A percentile compares a stretch with the other conserved stretches of the same genome.
Evolutionary conservation across 2,329 filamentous ascomycete genomes (phyloP).

Genomic region (Alternaria sp.): DNA sequence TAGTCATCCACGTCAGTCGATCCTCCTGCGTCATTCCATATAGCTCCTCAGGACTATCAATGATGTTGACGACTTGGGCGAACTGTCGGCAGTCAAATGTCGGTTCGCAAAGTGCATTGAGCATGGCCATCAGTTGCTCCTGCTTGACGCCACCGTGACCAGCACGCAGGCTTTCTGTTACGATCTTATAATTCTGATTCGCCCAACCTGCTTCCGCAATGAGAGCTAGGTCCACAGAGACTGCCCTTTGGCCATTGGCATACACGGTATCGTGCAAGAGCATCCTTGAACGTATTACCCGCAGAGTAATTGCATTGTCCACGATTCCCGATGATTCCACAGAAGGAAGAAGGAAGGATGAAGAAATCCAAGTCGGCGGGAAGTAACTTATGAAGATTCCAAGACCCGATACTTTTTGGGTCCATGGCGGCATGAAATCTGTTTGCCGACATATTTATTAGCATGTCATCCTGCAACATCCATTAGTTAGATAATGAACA

Average conservation of each 20-base stretch:
- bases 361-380: constrained; percentile 27
- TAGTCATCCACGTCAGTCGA: constrained; percentile 15
- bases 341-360: constrained; percentile 29
- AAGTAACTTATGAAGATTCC: constrained; percentile 34
- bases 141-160: constrained; percentile 16
- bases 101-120: constrained; percentile 17
- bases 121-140: constrained; percentile 18
- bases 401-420: constrained; percentile 24
- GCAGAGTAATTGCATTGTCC: constrained; percentile 36
- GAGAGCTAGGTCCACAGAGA: constrained; percentile 17
- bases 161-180: constrained; percentile 18
- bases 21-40: constrained; percentile 20
- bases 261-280: constrained; percentile 16
- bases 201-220: constrained; percentile 17
- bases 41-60: constrained; percentile 16
- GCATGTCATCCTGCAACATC: constrained; percentile 19
- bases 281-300: constrained; percentile 22
- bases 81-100: constrained; percentile 11
- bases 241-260: constrained; percentile 14
- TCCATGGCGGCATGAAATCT: constrained; percentile 8
- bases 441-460: constrained; percentile 13
- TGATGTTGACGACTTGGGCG: constrained; percentile 17
- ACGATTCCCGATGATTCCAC: constrained; percentile 26
- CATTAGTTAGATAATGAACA: too few relatives aligned
- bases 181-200: constrained; percentile 16